Conservation (phyloP, 2,329 filamentous ascomycete genomes). For the Calonectria hawksworthii region DNA sequence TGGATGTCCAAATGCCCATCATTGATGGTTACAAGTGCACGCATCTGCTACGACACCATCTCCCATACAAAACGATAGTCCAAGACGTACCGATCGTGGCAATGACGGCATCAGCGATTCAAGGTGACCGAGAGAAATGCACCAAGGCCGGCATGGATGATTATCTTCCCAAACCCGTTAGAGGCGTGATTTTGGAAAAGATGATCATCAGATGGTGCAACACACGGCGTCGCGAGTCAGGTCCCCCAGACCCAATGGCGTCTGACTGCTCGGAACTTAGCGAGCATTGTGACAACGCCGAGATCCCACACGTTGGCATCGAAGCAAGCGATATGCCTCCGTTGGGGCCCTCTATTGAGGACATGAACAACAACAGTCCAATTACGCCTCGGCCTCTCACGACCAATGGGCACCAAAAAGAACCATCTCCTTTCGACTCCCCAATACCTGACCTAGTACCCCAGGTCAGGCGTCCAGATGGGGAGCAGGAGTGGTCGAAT, state of each 20-base stretch:
- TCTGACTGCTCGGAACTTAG: constrained; percentile 63
- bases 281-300: constrained; percentile 58
- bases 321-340: constrained; percentile 43
- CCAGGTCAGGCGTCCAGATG: constrained; percentile 52
- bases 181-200: constrained; percentile 74
- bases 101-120: constrained; percentile 86
- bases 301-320: constrained; percentile 55
- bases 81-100: constrained; percentile 80
- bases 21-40: constrained; percentile 85
- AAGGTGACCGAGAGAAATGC: constrained; percentile 83
- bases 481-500: constrained; percentile 57
- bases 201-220: constrained; percentile 80
- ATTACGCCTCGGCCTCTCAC: constrained; percentile 59
- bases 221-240: constrained; percentile 44
- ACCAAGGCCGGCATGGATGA: constrained; percentile 82
- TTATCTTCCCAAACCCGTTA: constrained; percentile 81
- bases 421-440: constrained; percentile 59
- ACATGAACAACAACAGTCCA: constrained; percentile 50
- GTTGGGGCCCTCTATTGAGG: constrained; percentile 39
- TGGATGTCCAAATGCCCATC: constrained; percentile 84
- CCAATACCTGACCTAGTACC: constrained; percentile 50
- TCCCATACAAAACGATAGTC: constrained; percentile 72
- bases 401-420: constrained; percentile 53
- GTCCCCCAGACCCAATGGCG: constrained; percentile 45
- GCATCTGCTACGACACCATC: constrained; percentile 77